Conservation (phyloP, 2,329 filamentous ascomycete genomes). For the Parastagonospora avenae region DNA sequence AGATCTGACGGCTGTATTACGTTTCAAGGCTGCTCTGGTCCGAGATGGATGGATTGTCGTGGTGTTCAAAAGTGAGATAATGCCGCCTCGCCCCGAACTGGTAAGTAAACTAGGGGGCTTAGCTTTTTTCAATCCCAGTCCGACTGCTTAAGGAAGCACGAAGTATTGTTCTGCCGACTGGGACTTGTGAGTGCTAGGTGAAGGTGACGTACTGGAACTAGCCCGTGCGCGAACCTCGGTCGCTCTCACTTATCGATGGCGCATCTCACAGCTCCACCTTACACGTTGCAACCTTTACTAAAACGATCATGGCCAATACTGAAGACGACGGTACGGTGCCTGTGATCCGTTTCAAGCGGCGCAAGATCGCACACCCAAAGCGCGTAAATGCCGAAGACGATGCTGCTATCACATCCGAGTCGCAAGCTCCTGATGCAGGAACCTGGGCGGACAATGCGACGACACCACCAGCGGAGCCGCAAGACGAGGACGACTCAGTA, state of each 20-base stretch:
- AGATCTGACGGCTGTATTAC: too few species aligned
- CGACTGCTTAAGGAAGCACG: too few species aligned
- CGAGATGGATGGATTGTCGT: too few species aligned
- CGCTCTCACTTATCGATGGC: background rate
- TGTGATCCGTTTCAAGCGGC: constrained; percentile 38
- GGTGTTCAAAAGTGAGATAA: too few species aligned
- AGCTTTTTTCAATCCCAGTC: too few species aligned
- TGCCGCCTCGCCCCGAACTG: too few species aligned
- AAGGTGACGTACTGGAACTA: background rate
- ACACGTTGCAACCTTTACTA: background rate
- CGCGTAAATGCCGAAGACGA: constrained; percentile 23
- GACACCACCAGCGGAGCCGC: constrained; percentile 7
- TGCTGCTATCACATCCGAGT: background rate
- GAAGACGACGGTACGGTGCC: constrained; percentile 20
- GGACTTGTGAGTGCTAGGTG: too few species aligned
- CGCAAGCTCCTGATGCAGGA: constrained; percentile 11
- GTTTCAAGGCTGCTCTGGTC: too few species aligned
- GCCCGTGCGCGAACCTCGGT: constrained; percentile 5
- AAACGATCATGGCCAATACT: constrained; percentile 17
- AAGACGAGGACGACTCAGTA: constrained; percentile 24
- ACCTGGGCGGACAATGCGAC: constrained; percentile 8
- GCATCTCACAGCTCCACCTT: background rate
- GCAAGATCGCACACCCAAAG: constrained; percentile 35
- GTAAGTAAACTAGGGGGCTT: too few species aligned
- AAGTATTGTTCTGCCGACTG: too few species aligned